These are phyloP conservation scores for Coprinopsis sp. DNA, from an alignment of 768 basidiomycete species.

Conservation along the genomic window DNA sequence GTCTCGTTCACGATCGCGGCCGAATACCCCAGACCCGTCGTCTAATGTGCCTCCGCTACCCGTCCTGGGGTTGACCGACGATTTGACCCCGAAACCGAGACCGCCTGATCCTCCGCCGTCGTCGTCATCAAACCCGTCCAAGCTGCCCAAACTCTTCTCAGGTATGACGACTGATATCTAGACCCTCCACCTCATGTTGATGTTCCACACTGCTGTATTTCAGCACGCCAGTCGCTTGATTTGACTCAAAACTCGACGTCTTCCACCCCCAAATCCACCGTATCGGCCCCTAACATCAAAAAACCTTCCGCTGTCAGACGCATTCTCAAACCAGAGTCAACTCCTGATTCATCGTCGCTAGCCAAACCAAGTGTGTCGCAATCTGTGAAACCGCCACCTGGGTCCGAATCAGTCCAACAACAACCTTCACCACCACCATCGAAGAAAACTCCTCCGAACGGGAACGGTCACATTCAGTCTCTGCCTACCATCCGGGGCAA, in stretches of 20 bases:
- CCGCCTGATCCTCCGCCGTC: conserved; percentile 25
- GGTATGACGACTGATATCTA: conserved; percentile 19
- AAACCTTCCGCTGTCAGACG: conserved; percentile 24
- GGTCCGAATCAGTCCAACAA: neutral
- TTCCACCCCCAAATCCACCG: too few relatives aligned
- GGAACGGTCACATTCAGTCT: neutral
- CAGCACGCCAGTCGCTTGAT: too few relatives aligned
- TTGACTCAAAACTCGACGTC: too few relatives aligned
- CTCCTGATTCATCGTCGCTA: conserved; percentile 6
- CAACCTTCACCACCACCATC: neutral
- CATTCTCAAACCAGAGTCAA: conserved; percentile 17
- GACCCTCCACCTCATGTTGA: neutral
- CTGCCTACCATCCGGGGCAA: conserved; percentile 1
- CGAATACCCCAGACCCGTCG: conserved; percentile 17
- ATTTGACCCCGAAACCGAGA: conserved; percentile 23
- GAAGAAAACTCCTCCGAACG: neutral
- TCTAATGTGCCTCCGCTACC: conserved; percentile 23
- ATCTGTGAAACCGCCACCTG: neutral
- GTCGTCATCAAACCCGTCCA: conserved; percentile 24
- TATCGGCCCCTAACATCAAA: conserved; percentile 14
- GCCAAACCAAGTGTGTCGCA: neutral
- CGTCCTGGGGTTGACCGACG: conserved; percentile 18
- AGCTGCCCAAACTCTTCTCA: conserved; percentile 28
- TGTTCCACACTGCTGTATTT: neutral
- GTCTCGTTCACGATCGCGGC: conserved; percentile 30